These are phyloP conservation scores for Auriscalpium vulgare DNA, from an alignment of 768 basidiomycete genomes.

Conservation along the genomic window DNA sequence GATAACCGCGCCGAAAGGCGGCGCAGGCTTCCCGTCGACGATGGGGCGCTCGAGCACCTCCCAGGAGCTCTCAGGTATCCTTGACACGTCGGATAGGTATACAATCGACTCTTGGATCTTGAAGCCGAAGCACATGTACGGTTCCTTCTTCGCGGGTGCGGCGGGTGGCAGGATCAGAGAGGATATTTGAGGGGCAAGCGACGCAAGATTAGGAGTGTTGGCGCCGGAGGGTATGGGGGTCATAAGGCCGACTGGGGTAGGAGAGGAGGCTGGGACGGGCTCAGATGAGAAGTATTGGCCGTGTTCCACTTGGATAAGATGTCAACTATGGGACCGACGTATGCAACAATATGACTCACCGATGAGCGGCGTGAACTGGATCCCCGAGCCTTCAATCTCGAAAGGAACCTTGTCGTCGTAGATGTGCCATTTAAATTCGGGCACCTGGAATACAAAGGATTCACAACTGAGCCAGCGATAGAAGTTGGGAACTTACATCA, in stretches of 20 bases:
- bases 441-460: slow-evolving; percentile 41
- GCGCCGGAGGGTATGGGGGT: neutral
- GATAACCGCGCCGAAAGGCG: slow-evolving; percentile 48
- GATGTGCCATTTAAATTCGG: slow-evolving; percentile 77
- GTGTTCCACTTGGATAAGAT: slow-evolving; percentile 45
- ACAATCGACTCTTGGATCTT: slow-evolving; percentile 55
- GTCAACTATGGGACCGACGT: neutral
- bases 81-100: slow-evolving; percentile 80
- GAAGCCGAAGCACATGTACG: slow-evolving; percentile 65
- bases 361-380: slow-evolving; percentile 56
- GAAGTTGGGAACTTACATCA: slow-evolving; percentile 38
- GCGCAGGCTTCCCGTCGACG: slow-evolving; percentile 17
- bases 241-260: slow-evolving; percentile 17
- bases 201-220: slow-evolving; percentile 30
- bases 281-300: slow-evolving; percentile 51
- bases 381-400: slow-evolving; percentile 55
- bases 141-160: slow-evolving; percentile 30
- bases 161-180: slow-evolving; percentile 1
- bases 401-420: slow-evolving; percentile 64
- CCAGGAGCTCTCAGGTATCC: slow-evolving; percentile 73
- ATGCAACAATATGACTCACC: slow-evolving; percentile 31
- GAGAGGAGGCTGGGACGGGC: slow-evolving; percentile 15
- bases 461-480: neutral
- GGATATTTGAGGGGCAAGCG: slow-evolving; percentile 20
- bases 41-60: slow-evolving; percentile 28